Base-by-base conservation (phyloP, 345 rosid genomes). In the thale cress (Arabidopsis thaliana) region DNA sequence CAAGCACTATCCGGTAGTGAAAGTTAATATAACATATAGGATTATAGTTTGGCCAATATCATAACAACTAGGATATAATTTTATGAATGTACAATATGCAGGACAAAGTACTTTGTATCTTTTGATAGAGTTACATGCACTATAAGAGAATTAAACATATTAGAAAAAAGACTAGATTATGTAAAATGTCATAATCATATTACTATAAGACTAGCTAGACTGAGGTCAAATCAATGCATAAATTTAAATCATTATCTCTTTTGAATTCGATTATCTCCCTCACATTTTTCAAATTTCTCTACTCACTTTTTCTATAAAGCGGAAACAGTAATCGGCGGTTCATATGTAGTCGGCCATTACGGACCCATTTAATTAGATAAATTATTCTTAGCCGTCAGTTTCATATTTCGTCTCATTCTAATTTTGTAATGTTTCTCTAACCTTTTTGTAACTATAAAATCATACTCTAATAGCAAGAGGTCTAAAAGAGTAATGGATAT, bases 281-380 rank as follows among this genome's bases (percentile, higher is more conserved):
- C 49, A 38, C 23, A 37, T 51, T 46, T 36, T 69, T 69, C 59
- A 69, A 76, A 53, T 36, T 12, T 45, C 5, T 55, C 44, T 45
- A 58, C 56, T 61, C 5, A 8, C 73, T 33, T 67, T 59, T 38
- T 48, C 20, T 50, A 20, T 59, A 59, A 76, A 69, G 69, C 5
- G 57, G 25, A 25, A 52, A 69, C 71, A 62, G 75, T 69, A 55
- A 60, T 45, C 70, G 70, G 75, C 75, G 37, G 65, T 77, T 77
- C 56, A 53, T 23, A 42, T 69, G 46, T 22, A 75, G 69, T 44
- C 68, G 36, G 42, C 53, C 62, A 50, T 41, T 75, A 42, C 23
- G 67, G 73, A 67, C 79, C 74, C 67, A 37, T 11, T 46, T 36
- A 14, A 49, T 38, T 22, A 44, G 6, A 55, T 66, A 46, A 34